Evolutionary conservation across 2,329 filamentous ascomycete species (phyloP), one percentile per base, ranked within the genome.

Genomic region (Bretziella fagacearum): DNA sequence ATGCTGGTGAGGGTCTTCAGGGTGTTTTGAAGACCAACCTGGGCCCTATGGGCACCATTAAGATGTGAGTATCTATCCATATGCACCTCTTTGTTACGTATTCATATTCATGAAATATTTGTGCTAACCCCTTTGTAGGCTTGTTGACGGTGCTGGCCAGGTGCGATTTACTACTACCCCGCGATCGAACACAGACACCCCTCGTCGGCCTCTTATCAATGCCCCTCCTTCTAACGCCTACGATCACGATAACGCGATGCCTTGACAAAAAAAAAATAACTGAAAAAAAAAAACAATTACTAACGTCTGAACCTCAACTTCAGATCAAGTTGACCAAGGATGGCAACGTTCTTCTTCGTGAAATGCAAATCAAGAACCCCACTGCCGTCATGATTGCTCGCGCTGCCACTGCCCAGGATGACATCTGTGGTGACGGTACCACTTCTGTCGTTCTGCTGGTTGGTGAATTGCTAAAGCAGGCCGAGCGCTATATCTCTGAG

Each of bases 291-390:
- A 54, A 25, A 52, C 60, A 32, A 20, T 29, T 26, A 35, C 45
- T 47, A 47, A 50, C 20, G 22, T 18, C 30, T 17, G 15, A 26
- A 37, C 6, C 18, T 18, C 10, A 11, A n/a, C 22, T 46, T 18
- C 56, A 91, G 77, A 98, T 98, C 69, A 98, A 98, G 69, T 75
- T 98, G 62, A 98, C 91, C 57, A 98, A 98, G 66, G 91, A 98
- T 67, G 91, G 91, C 61, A 95, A 93, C 59, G 89, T 96, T 52
- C 70, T 81, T 22, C 65, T 81, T 53, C 69, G 77, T 57, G 77
- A 81, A 63, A 81, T 81, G 77, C 87, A 96, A 77, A 96, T 96
- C 62, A 89, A 95, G 68, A 96, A 96, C 65, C 91, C 91, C 23
- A 98, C 91, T 29, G 91, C 91, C 54, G 91, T 91, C 53, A 81